Conservation (phyloP, 1,284 basidiomycete genomes). For the Porodaedalea pini region DNA sequence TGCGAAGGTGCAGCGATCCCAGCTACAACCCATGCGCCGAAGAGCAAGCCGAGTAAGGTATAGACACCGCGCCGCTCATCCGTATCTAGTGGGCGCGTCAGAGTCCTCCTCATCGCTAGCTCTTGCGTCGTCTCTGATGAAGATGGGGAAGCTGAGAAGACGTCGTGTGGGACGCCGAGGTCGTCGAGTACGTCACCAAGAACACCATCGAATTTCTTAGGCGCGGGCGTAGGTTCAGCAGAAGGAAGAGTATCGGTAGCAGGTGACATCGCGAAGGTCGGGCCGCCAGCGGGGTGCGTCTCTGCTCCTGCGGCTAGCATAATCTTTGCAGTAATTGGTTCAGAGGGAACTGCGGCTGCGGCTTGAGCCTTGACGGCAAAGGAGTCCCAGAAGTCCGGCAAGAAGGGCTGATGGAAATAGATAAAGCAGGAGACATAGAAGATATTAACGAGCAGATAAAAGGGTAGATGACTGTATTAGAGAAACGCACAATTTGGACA, state of each 20-base stretch:
- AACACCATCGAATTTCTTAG: constrained; percentile 9
- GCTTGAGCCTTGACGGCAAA: constrained; percentile 35
- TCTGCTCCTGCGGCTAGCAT: constrained; percentile 66
- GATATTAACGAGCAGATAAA: background rate
- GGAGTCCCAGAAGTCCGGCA: constrained; percentile 73
- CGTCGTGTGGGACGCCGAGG: constrained; percentile 13
- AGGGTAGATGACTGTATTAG: background rate
- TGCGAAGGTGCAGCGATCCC: constrained; percentile 10
- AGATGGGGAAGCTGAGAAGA: background rate
- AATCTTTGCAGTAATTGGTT: constrained; percentile 55
- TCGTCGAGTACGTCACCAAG: constrained; percentile 18
- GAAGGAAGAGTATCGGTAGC: constrained; percentile 23
- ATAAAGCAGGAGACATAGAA: constrained; percentile 12
- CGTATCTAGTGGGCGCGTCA: constrained; percentile 9
- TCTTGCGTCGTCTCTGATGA: background rate
- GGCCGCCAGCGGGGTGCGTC: constrained; percentile 63
- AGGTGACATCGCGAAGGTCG: constrained; percentile 51
- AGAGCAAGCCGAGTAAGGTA: constrained; percentile 11
- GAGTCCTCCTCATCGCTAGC: background rate
- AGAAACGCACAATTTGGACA: constrained; percentile 59
- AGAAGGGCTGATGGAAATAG: constrained; percentile 51
- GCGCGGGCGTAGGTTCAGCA: background rate
- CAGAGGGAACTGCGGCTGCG: constrained; percentile 26
- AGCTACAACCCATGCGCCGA: constrained; percentile 13
- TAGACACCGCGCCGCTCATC: constrained; percentile 12